phyloP scores from a whole-genome alignment of 2,329 filamentous ascomycete genomes.

The Epichloe amarillans region DNA sequence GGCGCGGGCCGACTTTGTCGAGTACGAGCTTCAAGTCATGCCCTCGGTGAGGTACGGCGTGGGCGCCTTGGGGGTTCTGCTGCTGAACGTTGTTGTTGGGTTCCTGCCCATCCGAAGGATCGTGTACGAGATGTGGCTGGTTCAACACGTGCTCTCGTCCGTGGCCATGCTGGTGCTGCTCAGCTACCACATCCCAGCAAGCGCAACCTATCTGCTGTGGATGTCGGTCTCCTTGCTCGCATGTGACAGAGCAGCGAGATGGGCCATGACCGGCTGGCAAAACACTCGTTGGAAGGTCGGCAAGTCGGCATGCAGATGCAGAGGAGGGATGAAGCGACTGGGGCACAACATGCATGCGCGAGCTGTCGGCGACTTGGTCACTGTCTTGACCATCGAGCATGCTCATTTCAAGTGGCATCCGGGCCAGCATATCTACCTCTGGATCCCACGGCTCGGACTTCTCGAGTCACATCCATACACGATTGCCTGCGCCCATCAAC shows the following conservation, averaged over 20 bases:
- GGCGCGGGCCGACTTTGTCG: slow-evolving; percentile 44
- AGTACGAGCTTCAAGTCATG: slow-evolving; percentile 46
- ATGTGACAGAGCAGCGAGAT: slow-evolving; percentile 46
- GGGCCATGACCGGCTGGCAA: slow-evolving; percentile 34
- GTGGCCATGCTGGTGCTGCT: slow-evolving; percentile 49
- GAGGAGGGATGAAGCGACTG: slow-evolving; percentile 33
- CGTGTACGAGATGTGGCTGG: slow-evolving; percentile 56
- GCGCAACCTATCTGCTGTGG: slow-evolving; percentile 51
- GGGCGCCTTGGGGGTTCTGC: slow-evolving; percentile 50
- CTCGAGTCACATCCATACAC: slow-evolving; percentile 49
- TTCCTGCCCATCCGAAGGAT: slow-evolving; percentile 51
- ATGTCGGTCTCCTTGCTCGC: slow-evolving; percentile 48
- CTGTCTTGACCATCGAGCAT: slow-evolving; percentile 45
- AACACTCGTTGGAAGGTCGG: slow-evolving; percentile 33
- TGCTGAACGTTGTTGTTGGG: slow-evolving; percentile 52
- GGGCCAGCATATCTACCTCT: slow-evolving; percentile 48
- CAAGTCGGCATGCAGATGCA: slow-evolving; percentile 32
- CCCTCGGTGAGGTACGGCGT: slow-evolving; percentile 54
- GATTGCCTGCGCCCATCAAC: slow-evolving; percentile 42
- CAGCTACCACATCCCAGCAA: slow-evolving; percentile 47
- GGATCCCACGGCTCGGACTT: slow-evolving; percentile 40
- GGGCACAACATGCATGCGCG: slow-evolving; percentile 39
- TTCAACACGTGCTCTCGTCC: slow-evolving; percentile 52
- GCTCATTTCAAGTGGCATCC: slow-evolving; percentile 46
- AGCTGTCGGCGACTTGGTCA: slow-evolving; percentile 37